Evolutionary conservation across 2,329 filamentous ascomycete genomes (phyloP), one percentile per base, ranked within the genome.

Genomic region (Neonectria punicea): DNA sequence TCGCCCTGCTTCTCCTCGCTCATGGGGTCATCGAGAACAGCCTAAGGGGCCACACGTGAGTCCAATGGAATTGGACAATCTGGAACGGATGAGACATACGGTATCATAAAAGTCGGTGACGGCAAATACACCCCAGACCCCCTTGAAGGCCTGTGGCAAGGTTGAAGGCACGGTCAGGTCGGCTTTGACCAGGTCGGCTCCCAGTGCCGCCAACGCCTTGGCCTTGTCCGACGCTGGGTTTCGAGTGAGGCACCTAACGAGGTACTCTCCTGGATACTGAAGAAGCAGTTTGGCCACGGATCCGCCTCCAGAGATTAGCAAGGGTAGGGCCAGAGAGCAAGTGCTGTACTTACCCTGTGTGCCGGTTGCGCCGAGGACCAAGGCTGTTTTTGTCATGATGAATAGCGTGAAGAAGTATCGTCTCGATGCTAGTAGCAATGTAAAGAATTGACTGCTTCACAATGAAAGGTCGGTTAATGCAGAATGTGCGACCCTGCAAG

Each of bases 41-140:
- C 20, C 65, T 67, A 7, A 22, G 20, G n/a, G 9, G 20, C 4
- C 11, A 46, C 18, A 25, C 4, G 2, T 46, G 44, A 13, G 46
- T 53, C n/a, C 16, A 61, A 13, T n/a, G 5, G 4, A 7, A 30
- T 28, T 1, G 7, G 9, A 9, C 9, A 14, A 14, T 30, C 13
- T 28, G 6, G 6, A 46, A 5, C 6, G 2, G 13, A n/a, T 43
- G 20, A 8, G 47, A 61, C 61, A 8, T 1, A 65, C 65, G n/a
- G 65, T 67, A 44, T 67, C 65, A 36, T 67, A 67, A 20, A 67
- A 67, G 49, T 67, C 65, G 6, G 65, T 67, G 47, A 67, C 61
- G 5, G 65, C 65, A 58, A 67, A 67, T 10, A 65, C 46, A 14
- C 65, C 61, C 65, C 65, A 67, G 20, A 61, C 47, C 14, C 47